Base-by-base conservation (phyloP, 1,284 basidiomycete species). In the Ceratobasidium sp. region DNA sequence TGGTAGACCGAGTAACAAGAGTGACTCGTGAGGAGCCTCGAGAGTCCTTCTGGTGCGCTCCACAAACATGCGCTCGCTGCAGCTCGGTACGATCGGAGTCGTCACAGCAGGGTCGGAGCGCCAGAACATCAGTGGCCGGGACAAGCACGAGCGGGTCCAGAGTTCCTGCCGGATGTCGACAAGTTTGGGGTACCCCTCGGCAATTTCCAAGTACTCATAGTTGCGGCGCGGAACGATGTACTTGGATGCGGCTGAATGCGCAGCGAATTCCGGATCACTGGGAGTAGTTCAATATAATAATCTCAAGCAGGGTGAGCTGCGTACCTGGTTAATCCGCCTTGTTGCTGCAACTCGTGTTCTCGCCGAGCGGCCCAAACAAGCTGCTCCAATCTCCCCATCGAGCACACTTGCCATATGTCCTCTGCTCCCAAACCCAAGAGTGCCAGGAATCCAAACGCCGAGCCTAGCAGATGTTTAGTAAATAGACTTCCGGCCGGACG, bases 1-100 rank as follows among this genome's bases (percentile, higher is more conserved):
- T 1, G 95, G 87, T 22, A 96, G 78, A n/a, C 97, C 97, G 77
- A 93, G 98, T 27, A 99, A 78, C 3, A 89, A 88, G 29, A 91
- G 78, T 2, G 89, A 86, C 77, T 94, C 89, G 47, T 89, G 73
- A 8, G 91, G 88, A 5, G 84, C 87, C 31, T 91, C 89, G 15
- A 86, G 73, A 17, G 43, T 40, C 31, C 84, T 83, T 10, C 84
- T 79, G 77, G 93, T 88, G 40, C 82, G 82, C 76, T 96, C 91
- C 50, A 92, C 78, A 80, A 93, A 97, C 3, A 88, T 86, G 52
- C 93, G 87, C 76, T 94, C 87, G 47, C 86, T 86, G 75, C 90
- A 92, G 73, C 88, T 84, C 58, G 93, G 80, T 40, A 86, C 79
- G 73, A 96, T 89, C 0, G 91, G 86, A 0, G 96, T 95, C 0